Conservation (phyloP, 176 grass and related monocot species). For the Alloteropsis semialata region DNA sequence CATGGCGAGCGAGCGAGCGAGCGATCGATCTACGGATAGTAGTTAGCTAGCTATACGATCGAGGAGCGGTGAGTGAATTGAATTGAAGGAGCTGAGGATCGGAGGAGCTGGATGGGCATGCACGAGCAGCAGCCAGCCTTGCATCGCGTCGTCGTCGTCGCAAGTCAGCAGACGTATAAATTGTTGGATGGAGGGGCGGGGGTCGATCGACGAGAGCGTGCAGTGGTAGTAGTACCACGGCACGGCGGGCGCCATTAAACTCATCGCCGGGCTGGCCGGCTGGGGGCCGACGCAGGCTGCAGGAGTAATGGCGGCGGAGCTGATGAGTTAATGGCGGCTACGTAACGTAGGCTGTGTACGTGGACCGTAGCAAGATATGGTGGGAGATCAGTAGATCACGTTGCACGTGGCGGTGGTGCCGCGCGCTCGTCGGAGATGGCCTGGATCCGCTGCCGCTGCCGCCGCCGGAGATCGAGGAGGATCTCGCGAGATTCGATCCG, state of each 20-base stretch:
- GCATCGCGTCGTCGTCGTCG: not conserved
- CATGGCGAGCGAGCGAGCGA: not conserved
- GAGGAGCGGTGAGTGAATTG: not conserved
- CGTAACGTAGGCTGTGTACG: not conserved
- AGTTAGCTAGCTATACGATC: no score
- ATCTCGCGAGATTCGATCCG: no score
- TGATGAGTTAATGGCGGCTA: conserved; percentile 15
- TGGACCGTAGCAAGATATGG: conserved; percentile 15
- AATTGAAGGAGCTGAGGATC: not conserved
- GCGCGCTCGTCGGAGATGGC: no score
- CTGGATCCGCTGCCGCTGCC: no score
- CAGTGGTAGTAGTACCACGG: conserved; percentile 16
- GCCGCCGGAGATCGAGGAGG: no score
- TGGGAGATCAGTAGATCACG: conserved; percentile 15
- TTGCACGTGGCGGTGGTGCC: conserved; percentile 17
- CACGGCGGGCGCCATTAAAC: not conserved
- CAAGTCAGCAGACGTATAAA: conserved; percentile 21
- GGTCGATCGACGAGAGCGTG: not conserved
- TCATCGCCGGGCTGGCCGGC: no score
- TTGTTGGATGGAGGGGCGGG: not conserved
- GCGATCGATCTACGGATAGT: no score
- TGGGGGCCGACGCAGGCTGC: no score
- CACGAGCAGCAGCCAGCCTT: not conserved
- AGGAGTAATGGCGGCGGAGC: no score
- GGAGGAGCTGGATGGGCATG: no score